Evolutionary conservation across 2,329 filamentous ascomycete genomes (phyloP), one percentile per base, ranked within the genome.

Genomic region (Ceratocystis colombiana): DNA sequence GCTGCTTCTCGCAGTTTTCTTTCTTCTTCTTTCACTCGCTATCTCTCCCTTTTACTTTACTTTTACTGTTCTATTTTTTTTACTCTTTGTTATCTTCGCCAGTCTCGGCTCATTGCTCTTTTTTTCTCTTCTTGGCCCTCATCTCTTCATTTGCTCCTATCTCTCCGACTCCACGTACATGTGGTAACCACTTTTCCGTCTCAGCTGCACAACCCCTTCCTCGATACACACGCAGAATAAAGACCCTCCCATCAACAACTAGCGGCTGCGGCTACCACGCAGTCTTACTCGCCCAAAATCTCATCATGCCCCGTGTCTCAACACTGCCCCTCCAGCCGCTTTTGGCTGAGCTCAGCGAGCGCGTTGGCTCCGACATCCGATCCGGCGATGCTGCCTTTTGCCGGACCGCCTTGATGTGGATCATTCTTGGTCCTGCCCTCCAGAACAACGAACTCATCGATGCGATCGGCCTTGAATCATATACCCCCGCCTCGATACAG

Each of bases 371-470:
- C n/a, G 62, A 64, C 12, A 65, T 64, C 28, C 62, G 66, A 17
- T 64, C 66, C 6, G 66, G 66, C 44, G 62, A 67, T 67, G 66
- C 66, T 37, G 45, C 63, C 20, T 67, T 67, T 61, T 67, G 66
- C 44, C 62, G 66, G 15, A 65, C 66, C 20, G 66, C 66, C 33
- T 30, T 67, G 10, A 67, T 67, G 66, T 67, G 66, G 66, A 48
- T 48, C 22, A 45, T 67, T 22, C 50, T 67, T 3, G 66, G 66
- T 8, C 66, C 66, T 20, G 30, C 20, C 17, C 63, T 67, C 33
- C 46, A 57, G 15, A 55, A 55, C 10, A 59, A 45, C 28, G 62
- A 64, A n/a, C 44, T 67, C 25, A 64, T 65, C 57, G 66, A 67
- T 44, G 66, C 66, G 25, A 55, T 67, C 20, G 66, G 62, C 30